Conservation (phyloP, 2,329 filamentous ascomycete genomes). For the Botryosphaeria dothidea region DNA sequence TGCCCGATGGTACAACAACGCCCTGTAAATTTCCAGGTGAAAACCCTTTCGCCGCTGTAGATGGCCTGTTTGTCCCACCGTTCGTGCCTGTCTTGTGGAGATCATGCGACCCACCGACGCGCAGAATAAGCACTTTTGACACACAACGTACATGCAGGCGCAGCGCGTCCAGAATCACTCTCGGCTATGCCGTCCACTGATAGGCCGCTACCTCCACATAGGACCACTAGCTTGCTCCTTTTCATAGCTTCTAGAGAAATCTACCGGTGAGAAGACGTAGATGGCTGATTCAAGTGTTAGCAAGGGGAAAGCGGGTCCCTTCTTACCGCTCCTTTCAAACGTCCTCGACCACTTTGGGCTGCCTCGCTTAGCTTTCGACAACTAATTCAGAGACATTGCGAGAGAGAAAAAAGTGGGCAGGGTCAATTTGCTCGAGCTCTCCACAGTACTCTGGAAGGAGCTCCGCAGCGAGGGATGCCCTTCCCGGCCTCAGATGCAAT, state of each 20-base stretch:
- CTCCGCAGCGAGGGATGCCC: neutral
- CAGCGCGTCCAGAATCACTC: neutral
- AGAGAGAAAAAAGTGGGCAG: neutral
- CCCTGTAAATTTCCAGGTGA: slow-evolving; percentile 1
- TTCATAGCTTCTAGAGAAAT: slow-evolving; percentile 10
- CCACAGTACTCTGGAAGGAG: neutral
- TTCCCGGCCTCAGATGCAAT: neutral
- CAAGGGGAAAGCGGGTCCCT: neutral
- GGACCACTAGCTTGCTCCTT: neutral
- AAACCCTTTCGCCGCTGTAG: neutral
- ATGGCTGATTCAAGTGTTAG: slow-evolving; percentile 7
- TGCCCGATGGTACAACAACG: slow-evolving; percentile 13
- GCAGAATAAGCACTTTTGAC: slow-evolving; percentile 17
- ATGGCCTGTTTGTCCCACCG: neutral
- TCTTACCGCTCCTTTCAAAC: slow-evolving; percentile 13
- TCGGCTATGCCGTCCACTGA: slow-evolving; percentile 3
- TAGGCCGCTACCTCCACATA: slow-evolving; percentile 2
- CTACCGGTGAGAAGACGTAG: slow-evolving; percentile 14
- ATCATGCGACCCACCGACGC: slow-evolving; percentile 13
- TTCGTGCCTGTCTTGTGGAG: slow-evolving; percentile 7
- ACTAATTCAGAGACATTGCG: neutral
- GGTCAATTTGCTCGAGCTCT: neutral
- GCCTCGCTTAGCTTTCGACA: slow-evolving; percentile 1
- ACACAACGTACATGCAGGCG: slow-evolving; percentile 12
- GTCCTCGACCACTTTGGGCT: neutral